Evolutionary conservation across 2,329 filamentous ascomycete species (phyloP).

Genomic region (Hypoxylon sp.): DNA sequence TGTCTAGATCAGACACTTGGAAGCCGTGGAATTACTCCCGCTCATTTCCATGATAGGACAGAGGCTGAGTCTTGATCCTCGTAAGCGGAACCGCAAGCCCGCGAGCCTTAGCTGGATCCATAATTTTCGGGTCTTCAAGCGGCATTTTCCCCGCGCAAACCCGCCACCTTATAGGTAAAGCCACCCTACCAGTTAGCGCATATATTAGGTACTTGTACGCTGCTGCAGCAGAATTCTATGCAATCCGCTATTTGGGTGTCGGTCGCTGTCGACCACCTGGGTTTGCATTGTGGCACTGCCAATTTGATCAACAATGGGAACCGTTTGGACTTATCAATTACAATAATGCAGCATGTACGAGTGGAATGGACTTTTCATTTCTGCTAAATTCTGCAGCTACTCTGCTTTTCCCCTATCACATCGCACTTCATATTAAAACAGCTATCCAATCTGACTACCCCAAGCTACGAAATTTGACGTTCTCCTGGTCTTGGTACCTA

Average conservation of each 20-base stretch:
- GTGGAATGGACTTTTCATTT: conserved; percentile 10
- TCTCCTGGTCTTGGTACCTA: not conserved
- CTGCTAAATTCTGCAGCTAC: conserved; percentile 4
- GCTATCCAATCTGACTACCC: not conserved
- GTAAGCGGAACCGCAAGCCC: not conserved
- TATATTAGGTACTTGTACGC: not conserved
- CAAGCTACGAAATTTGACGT: not conserved
- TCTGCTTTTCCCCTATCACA: not conserved
- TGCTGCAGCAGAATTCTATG: no score
- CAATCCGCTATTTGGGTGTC: no score
- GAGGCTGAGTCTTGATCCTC: conserved; percentile 7
- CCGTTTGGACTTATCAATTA: not conserved
- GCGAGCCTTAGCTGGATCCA: not conserved
- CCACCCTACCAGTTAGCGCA: not conserved
- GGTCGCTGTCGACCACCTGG: no score
- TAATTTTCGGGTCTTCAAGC: not conserved
- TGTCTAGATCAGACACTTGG: not conserved
- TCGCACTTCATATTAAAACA: not conserved
- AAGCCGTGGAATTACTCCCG: conserved; percentile 1
- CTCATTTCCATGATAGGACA: not conserved
- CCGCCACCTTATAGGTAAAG: not conserved
- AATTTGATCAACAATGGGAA: not conserved
- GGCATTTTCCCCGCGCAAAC: not conserved
- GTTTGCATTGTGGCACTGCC: not conserved
- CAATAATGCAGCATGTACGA: not conserved